Conservation (phyloP, 2,329 filamentous ascomycete species). For the Diatrype stigma region DNA sequence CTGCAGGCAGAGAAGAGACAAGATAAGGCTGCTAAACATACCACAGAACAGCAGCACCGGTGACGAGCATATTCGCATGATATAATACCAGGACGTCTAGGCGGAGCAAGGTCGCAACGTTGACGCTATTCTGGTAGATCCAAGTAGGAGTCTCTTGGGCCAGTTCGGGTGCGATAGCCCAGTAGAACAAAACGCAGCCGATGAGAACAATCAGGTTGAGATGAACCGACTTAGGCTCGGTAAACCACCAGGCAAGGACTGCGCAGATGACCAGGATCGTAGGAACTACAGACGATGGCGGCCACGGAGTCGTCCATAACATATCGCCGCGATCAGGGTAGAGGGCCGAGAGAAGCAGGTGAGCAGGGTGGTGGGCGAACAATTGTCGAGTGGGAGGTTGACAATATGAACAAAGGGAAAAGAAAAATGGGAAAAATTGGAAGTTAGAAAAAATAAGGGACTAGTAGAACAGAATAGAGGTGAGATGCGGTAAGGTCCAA, state of each 20-base stretch:
- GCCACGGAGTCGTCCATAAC: conserved; percentile 45
- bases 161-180: conserved; percentile 37
- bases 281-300: conserved; percentile 34
- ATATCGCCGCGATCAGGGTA: conserved; percentile 37
- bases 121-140: conserved; percentile 29
- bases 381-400: neutral
- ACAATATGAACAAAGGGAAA: conserved; percentile 1
- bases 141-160: conserved; percentile 32
- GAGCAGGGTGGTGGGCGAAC: no score
- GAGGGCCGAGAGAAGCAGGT: no score
- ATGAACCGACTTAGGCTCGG: conserved; percentile 39
- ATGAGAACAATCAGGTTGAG: conserved; percentile 38
- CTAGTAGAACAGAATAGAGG: no score
- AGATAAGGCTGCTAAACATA: conserved; percentile 38
- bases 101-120: conserved; percentile 35
- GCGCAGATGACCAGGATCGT: conserved; percentile 40
- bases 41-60: conserved; percentile 50
- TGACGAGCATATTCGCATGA: conserved; percentile 53
- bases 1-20: neutral
- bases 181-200: conserved; percentile 37
- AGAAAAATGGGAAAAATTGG: no score
- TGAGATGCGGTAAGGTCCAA: no score
- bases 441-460: no score
- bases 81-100: conserved; percentile 44
- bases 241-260: conserved; percentile 40